Conservation (phyloP, 2,329 filamentous ascomycete genomes). For the Neocucurbitaria cava region DNA sequence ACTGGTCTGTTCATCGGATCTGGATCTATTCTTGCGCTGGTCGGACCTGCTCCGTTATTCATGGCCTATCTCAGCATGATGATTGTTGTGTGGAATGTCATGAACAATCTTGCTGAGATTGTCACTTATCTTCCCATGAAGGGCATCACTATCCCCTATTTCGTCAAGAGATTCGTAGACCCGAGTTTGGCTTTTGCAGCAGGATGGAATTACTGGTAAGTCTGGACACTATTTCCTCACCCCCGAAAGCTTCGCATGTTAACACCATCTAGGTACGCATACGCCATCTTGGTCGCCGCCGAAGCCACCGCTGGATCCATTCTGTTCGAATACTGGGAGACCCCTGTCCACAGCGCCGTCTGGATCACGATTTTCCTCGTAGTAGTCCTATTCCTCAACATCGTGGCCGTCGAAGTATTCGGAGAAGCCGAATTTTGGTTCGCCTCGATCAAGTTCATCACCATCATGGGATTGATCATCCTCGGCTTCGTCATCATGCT, state of each 20-base stretch:
- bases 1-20: conserved; percentile 48
- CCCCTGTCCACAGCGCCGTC: conserved; percentile 39
- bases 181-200: conserved; percentile 50
- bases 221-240: conserved; percentile 18
- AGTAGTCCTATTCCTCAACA: conserved; percentile 45
- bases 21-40: conserved; percentile 40
- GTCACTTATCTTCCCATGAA: conserved; percentile 51
- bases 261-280: conserved; percentile 30
- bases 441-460: conserved; percentile 57
- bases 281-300: conserved; percentile 44
- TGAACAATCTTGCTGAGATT: conserved; percentile 52
- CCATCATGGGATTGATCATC: conserved; percentile 46
- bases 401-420: conserved; percentile 44
- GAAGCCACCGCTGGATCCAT: conserved; percentile 44
- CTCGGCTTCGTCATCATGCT: conserved; percentile 47
- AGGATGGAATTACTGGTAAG: conserved; percentile 31
- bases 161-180: conserved; percentile 56
- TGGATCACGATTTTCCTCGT: conserved; percentile 48
- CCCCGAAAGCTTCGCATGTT: conserved; percentile 26
- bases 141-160: conserved; percentile 48
- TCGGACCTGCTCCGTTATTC: conserved; percentile 45
- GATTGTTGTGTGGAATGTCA: conserved; percentile 49
- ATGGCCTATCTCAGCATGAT: conserved; percentile 49
- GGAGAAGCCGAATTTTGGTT: conserved; percentile 62
- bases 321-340: conserved; percentile 46